phyloP scores from a whole-genome alignment of 1,139 yeast species.

The Ashbya aceris region DNA sequence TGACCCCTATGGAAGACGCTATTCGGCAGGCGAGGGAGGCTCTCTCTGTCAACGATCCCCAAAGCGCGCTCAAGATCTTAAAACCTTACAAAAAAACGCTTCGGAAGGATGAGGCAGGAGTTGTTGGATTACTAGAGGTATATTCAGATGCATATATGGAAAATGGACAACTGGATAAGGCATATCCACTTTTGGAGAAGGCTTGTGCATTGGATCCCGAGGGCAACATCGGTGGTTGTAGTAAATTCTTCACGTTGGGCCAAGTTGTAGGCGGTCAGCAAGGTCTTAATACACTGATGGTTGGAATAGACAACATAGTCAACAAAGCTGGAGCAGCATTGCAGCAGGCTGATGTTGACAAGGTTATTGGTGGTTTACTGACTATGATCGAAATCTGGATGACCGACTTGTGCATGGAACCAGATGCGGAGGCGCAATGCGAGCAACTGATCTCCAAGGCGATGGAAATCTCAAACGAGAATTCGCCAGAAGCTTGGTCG shows the following conservation, averaged over 20 bases:
- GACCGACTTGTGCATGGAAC: conserved; percentile 97
- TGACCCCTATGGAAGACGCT: conserved; percentile 8
- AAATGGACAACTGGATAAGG: conserved; percentile 66
- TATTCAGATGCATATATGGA: conserved; percentile 76
- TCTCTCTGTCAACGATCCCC: conserved; percentile 31
- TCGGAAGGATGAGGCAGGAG: conserved; percentile 23
- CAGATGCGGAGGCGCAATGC: conserved; percentile 76
- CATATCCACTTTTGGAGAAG: conserved; percentile 52
- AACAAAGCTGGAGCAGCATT: conserved; percentile 23
- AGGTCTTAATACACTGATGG: conserved; percentile 58
- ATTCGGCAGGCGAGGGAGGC: conserved; percentile 30
- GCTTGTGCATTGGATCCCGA: conserved; percentile 65
- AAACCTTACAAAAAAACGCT: conserved; percentile 28
- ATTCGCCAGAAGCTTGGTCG: conserved; percentile 73
- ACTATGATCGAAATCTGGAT: conserved; percentile 95
- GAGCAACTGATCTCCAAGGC: conserved; percentile 62
- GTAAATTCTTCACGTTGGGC: conserved; percentile 82
- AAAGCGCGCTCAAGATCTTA: conserved; percentile 35
- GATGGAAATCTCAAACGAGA: conserved; percentile 44
- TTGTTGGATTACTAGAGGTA: conserved; percentile 34
- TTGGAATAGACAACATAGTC: conserved; percentile 49
- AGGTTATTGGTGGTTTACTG: conserved; percentile 65
- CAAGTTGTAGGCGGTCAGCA: conserved; percentile 79
- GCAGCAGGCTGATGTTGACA: conserved; percentile 31
- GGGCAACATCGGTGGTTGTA: conserved; percentile 52